Evolutionary conservation across 768 basidiomycete genomes (phyloP).

Genomic region (Boletus edulis): DNA sequence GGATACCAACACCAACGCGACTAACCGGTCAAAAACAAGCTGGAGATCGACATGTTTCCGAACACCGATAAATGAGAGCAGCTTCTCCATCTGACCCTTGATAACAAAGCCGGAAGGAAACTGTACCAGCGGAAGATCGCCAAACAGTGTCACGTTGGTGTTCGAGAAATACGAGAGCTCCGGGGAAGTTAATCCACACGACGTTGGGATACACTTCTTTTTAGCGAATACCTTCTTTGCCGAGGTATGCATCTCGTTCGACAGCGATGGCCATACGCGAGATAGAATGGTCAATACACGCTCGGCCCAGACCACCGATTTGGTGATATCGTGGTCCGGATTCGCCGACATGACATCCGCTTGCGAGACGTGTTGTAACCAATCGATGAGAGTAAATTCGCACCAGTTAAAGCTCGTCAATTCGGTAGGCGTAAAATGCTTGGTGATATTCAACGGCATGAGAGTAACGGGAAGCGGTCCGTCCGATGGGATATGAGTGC

Average conservation of each 20-base stretch:
- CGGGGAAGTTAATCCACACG: conserved; percentile 66
- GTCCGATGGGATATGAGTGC: conserved; percentile 43
- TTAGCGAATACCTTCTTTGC: conserved; percentile 41
- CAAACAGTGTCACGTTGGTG: conserved; percentile 71
- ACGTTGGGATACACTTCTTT: conserved; percentile 50
- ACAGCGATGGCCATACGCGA: conserved; percentile 68
- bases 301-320: conserved; percentile 76
- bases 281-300: conserved; percentile 65
- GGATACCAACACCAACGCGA: not conserved
- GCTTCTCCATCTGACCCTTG: conserved; percentile 70
- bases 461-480: conserved; percentile 11
- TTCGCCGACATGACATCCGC: conserved; percentile 40
- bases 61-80: conserved; percentile 74
- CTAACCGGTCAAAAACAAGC: conserved; percentile 83
- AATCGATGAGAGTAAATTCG: conserved; percentile 73
- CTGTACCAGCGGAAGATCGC: conserved; percentile 79
- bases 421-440: conserved; percentile 49
- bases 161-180: conserved; percentile 79
- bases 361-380: conserved; percentile 66
- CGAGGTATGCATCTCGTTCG: conserved; percentile 41
- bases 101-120: conserved; percentile 62
- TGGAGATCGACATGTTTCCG: conserved; percentile 91
- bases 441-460: conserved; percentile 24
- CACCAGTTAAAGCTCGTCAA: conserved; percentile 72
- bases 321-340: conserved; percentile 57